phyloP scores from a whole-genome alignment of 805 yeast genomes.

The Kodamaea jinghongensis region DNA sequence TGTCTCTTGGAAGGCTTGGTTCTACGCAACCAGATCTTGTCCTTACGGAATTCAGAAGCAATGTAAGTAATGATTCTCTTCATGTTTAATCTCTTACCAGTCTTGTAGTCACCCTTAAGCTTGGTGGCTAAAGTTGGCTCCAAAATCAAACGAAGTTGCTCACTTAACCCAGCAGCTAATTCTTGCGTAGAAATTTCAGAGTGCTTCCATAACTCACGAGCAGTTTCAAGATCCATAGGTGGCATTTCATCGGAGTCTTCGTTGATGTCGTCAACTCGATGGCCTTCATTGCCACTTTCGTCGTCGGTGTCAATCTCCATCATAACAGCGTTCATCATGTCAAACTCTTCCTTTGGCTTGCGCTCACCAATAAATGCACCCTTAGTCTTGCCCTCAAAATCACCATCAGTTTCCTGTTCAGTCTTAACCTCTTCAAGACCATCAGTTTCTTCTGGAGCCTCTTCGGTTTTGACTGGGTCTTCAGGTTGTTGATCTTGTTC shows the following conservation, averaged over 20 bases:
- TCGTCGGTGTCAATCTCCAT: conserved; percentile 19
- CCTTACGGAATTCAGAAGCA: conserved; percentile 96
- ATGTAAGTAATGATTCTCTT: conserved; percentile 95
- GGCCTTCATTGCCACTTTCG: conserved; percentile 16
- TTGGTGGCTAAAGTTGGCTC: conserved; percentile 98
- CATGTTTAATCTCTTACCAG: conserved; percentile 96
- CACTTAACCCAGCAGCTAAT: conserved; percentile 81
- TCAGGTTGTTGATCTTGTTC: conserved; percentile 9
- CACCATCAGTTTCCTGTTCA: conserved; percentile 38
- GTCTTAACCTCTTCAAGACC: conserved; percentile 22
- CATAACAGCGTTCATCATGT: conserved; percentile 18
- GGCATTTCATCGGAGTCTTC: conserved; percentile 28
- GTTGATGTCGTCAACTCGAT: conserved; percentile 5
- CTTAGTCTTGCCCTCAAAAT: conserved; percentile 46
- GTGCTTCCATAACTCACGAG: conserved; percentile 75
- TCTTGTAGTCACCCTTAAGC: conserved; percentile 90
- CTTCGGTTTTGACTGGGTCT: conserved; percentile 17
- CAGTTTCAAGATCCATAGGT: conserved; percentile 56
- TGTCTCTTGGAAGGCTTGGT: conserved; percentile 97
- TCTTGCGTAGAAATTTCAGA: conserved; percentile 87
- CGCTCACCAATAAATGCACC: conserved; percentile 54
- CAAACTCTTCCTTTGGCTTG: conserved; percentile 32
- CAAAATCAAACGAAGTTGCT: conserved; percentile 85
- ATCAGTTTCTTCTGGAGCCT: conserved; percentile 17
- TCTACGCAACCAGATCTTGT: conserved; percentile 96